Evolutionary conservation across 352 stramenopile species (phyloP).

Genomic region (Pythium dissotocum): DNA sequence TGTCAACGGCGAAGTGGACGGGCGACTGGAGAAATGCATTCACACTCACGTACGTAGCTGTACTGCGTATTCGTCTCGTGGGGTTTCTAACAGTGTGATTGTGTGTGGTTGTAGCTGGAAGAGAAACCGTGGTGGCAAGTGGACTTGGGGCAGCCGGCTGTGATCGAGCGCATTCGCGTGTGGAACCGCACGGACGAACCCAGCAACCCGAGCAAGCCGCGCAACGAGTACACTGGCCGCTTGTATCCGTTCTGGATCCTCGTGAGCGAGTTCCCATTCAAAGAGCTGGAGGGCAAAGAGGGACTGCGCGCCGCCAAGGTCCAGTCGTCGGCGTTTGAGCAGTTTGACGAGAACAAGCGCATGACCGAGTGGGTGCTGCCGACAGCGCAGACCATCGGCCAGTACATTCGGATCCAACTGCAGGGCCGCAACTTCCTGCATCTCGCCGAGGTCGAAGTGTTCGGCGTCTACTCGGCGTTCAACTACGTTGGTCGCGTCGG

Average conservation of each 20-base stretch:
- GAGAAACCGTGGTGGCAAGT: conserved; percentile 94
- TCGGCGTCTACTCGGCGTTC: conserved; percentile 86
- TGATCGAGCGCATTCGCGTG: conserved; percentile 80
- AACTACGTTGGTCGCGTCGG: conserved; percentile 83
- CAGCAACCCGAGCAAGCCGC: conserved; percentile 64
- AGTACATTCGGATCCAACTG: conserved; percentile 88
- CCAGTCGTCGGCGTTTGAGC: conserved; percentile 73
- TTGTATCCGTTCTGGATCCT: conserved; percentile 94
- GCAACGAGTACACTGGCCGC: conserved; percentile 74
- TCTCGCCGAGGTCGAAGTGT: conserved; percentile 91
- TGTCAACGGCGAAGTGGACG: conserved; percentile 80
- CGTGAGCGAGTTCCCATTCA: conserved; percentile 88
- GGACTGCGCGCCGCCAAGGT: conserved; percentile 83
- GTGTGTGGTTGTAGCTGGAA: conserved; percentile 51
- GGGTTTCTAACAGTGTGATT: not conserved
- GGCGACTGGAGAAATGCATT: conserved; percentile 69
- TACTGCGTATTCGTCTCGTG: not conserved
- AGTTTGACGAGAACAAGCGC: conserved; percentile 75
- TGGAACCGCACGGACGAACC: conserved; percentile 93
- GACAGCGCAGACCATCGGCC: conserved; percentile 74
- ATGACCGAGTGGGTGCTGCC: conserved; percentile 90
- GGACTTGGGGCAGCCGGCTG: conserved; percentile 78
- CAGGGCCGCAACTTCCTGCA: conserved; percentile 90
- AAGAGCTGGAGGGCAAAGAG: conserved; percentile 73
- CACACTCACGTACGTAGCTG: conserved; percentile 79